Evolutionary conservation across 2,329 filamentous ascomycete species (phyloP), one percentile per base, ranked within the genome.

Genomic region (Teratosphaeria pseudoeucalypti): DNA sequence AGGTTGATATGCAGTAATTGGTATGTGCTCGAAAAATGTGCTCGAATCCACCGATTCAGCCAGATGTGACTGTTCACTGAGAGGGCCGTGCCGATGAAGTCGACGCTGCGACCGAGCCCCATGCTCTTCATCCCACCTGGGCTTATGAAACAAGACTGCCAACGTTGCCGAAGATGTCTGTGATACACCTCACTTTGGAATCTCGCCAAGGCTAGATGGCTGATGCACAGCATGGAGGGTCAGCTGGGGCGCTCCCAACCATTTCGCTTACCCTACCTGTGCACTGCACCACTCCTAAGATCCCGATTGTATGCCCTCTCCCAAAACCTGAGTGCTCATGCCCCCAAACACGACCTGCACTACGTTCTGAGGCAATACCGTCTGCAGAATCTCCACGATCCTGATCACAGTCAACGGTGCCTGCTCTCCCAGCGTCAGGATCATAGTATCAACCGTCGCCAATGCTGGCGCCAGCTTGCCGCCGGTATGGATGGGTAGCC

Each of bases 381-480:
- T 52, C 56, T 64, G 59, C 34, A 67, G 26, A 27, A 67, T 64
- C 54, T 66, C 61, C 29, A 68, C 63, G 29, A 65, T 65, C 12
- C 60, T 57, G 52, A 65, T 63, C 29, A 66, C 58, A 14, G 63
- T 62, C 54, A 66, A 49, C 11, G 65, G 63, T 14, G 64, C 64
- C 57, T 63, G 61, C 55, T 70, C 67, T 27, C 64, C 65, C 19
- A 65, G 65, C 60, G 70, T 71, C 32, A 71, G 39, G 12, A 71
- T 63, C 10, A 70, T 65, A 5, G 65, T 68, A 57, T 70, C 69
- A 3, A 68, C 69, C 14, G 73, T 73, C 19, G 74, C 73, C 5
- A 77, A 65, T 0, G 74, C 75, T 0, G 75, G 73, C 0, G 69
- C 74, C 7, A 75, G 67, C 58, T 76, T 77, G 52, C 74, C 74